Evolutionary conservation across 768 basidiomycete genomes (phyloP).

Genomic region (Pholiota conissans): DNA sequence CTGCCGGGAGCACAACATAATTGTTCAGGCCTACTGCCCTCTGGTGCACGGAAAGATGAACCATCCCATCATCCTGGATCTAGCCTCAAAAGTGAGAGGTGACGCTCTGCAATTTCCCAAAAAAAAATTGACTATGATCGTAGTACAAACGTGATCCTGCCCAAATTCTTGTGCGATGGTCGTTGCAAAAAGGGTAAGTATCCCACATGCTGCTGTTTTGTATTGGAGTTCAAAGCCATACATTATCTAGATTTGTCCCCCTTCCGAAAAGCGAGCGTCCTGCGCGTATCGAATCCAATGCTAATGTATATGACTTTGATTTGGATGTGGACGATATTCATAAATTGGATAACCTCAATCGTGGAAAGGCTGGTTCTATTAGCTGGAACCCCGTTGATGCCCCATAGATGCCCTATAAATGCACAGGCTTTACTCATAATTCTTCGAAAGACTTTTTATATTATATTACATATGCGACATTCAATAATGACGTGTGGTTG

Average conservation of each 20-base stretch:
- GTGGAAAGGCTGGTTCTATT: conserved; percentile 69
- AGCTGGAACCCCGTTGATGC: conserved; percentile 84
- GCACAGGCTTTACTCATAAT: not conserved
- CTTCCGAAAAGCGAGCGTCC: conserved; percentile 81
- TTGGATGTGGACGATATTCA: conserved; percentile 65
- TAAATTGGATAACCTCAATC: conserved; percentile 66
- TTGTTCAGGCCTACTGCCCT: conserved; percentile 77
- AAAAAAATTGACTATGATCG: not conserved
- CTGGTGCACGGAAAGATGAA: conserved; percentile 62
- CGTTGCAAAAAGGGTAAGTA: conserved; percentile 76
- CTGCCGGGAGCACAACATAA: conserved; percentile 59
- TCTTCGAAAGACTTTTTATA: not conserved
- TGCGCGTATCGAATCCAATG: conserved; percentile 70
- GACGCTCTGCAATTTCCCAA: not conserved
- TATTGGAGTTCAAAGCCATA: not conserved
- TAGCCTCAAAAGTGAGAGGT: conserved; percentile 53
- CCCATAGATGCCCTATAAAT: conserved; percentile 21
- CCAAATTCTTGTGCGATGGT: conserved; percentile 89
- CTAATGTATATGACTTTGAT: conserved; percentile 74
- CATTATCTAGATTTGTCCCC: conserved; percentile 64
- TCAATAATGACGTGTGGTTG: too few species aligned
- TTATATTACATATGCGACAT: not conserved
- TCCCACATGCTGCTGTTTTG: not conserved
- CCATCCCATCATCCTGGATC: conserved; percentile 48
- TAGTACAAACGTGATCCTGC: conserved; percentile 65